Evolutionary conservation across 1,139 yeast genomes (phyloP), one percentile per base, ranked within the genome.

Genomic region (Diutina ranongensis): DNA sequence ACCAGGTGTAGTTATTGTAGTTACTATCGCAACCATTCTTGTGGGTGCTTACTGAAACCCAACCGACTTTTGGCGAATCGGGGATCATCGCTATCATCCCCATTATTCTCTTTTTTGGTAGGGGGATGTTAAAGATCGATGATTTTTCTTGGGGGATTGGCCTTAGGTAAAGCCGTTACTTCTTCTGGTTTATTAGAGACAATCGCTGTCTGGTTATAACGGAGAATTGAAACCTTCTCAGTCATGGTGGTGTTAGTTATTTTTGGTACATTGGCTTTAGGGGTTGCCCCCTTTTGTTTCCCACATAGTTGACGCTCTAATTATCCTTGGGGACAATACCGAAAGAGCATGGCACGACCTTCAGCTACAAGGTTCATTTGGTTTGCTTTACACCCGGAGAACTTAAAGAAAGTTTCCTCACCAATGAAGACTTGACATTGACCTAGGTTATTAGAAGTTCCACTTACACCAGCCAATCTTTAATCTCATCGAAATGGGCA

Each of bases 71-170:
- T 55, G 97, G 97, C 44, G 94, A 85, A 54, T 78, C 88, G 76
- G 97, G 97, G 47, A 81, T 87, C 50, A 78, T 89, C 52, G 88
- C 97, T 1, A 68, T 86, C 52, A 74, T 88, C 35, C 96, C 97
- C 21, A 76, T 89, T 59, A 78, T 88, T 5, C 64, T 86, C 19
- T 80, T 89, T 57, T 89, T 88, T 55, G 97, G 97, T 22, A 77
- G 95, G 0, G 96, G 96, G 2, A 63, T 88, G 38, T 65, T 89
- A 50, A 78, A 83, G 40, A 79, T 83, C 12, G 94, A 86, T 47
- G 97, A 89, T 59, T 84, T 89, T 97, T 4, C 88, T 88, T 96
- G 97, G 97, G 47, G 97, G 97, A 55, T 74, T 87, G 50, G 94
- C 96, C 0, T 70, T 89, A 41, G 97, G 97, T 50, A 85, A 83